phyloP scores from a whole-genome alignment of 2,329 filamentous ascomycete species.

The Metarhizium guizhouense region DNA sequence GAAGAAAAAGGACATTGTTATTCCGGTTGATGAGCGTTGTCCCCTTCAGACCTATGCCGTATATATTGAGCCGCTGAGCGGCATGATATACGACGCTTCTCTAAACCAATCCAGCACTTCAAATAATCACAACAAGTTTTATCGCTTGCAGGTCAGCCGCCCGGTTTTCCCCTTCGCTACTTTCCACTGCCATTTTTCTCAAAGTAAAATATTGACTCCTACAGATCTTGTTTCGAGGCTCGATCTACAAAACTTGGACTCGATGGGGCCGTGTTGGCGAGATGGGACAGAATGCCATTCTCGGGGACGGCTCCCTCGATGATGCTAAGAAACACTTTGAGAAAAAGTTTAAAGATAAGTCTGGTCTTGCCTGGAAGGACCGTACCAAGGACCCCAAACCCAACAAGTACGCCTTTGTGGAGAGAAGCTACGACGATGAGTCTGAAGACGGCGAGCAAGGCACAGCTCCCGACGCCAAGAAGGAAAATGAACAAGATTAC shows the following conservation, averaged over 20 bases:
- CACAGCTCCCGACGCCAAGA: constrained; percentile 20
- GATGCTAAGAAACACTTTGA: constrained; percentile 43
- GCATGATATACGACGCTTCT: constrained; percentile 68
- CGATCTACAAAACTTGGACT: constrained; percentile 55
- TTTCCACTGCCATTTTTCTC: not conserved
- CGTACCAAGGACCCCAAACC: constrained; percentile 47
- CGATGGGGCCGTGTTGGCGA: constrained; percentile 74
- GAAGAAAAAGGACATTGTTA: constrained; percentile 33
- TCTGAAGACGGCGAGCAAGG: constrained; percentile 33
- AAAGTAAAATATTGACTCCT: not conserved
- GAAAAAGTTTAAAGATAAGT: constrained; percentile 55
- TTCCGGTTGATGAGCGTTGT: constrained; percentile 43
- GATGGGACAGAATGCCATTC: constrained; percentile 35
- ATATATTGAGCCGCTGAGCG: constrained; percentile 51
- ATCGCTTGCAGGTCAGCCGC: constrained; percentile 55
- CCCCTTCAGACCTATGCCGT: constrained; percentile 38
- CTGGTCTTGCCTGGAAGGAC: constrained; percentile 46
- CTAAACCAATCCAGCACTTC: constrained; percentile 68
- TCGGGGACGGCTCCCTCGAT: constrained; percentile 32
- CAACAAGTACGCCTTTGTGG: constrained; percentile 72
- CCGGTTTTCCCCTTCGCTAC: not conserved
- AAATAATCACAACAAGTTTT: constrained; percentile 77
- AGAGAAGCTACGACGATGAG: constrained; percentile 69
- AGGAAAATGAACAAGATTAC: constrained; percentile 25
- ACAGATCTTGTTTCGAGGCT: constrained; percentile 30